Conservation (phyloP, 2,329 filamentous ascomycete species). For the Colletotrichum cuscutae region DNA sequence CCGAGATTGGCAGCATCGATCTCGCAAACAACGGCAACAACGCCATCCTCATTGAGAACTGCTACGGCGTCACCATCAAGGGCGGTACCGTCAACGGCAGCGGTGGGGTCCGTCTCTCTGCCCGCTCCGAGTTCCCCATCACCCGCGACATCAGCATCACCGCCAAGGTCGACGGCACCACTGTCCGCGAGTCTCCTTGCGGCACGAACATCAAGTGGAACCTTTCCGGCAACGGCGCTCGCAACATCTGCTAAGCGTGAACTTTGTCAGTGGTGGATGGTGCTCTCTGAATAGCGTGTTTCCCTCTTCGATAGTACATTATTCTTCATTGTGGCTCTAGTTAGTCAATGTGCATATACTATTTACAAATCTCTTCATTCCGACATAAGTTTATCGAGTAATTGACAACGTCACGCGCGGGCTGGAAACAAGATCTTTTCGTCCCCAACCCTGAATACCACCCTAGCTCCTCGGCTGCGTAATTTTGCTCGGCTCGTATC, state of each 20-base stretch:
- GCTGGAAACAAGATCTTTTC: not conserved
- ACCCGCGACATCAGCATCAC: constrained; percentile 62
- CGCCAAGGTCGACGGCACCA: constrained; percentile 57
- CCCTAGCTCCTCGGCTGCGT: not conserved
- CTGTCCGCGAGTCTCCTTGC: constrained; percentile 64
- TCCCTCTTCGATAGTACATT: constrained; percentile 11
- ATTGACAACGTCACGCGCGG: not conserved
- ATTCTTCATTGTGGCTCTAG: not conserved
- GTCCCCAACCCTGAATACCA: too few species aligned
- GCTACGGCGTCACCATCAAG: constrained; percentile 63
- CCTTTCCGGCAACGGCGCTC: constrained; percentile 55
- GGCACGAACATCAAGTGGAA: constrained; percentile 62
- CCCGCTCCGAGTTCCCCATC: constrained; percentile 64
- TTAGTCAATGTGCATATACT: constrained; percentile 3
- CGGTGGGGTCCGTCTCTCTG: constrained; percentile 64
- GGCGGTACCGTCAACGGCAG: constrained; percentile 64
- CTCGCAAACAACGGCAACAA: constrained; percentile 65
- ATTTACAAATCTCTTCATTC: not conserved
- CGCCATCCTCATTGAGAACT: constrained; percentile 68
- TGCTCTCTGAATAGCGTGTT: not conserved
- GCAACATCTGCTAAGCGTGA: constrained; percentile 51
- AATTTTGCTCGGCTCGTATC: not conserved
- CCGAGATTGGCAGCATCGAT: constrained; percentile 59
- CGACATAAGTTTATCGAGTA: not conserved
- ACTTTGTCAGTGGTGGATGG: not conserved